Evolutionary conservation across 371 early-diverging fungal genomes (phyloP).

Genomic region (Syncephalis fuscata): DNA sequence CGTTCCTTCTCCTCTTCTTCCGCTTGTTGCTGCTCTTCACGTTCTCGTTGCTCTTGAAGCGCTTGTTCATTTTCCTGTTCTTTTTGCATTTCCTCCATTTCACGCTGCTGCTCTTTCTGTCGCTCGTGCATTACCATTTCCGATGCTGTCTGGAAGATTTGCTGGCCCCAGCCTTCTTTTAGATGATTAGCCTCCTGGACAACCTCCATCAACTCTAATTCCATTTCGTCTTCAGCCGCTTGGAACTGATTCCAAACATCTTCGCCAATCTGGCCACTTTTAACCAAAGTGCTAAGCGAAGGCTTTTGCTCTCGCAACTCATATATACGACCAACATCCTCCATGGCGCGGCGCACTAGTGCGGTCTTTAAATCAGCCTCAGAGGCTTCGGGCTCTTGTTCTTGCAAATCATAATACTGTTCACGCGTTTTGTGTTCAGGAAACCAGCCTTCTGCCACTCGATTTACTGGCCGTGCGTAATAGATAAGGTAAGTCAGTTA

Average conservation of each 20-base stretch:
- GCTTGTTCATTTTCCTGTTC: not conserved
- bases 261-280: constrained; percentile 75
- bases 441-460: constrained; percentile 47
- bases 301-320: constrained; percentile 72
- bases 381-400: constrained; percentile 31
- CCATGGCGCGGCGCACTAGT: constrained; percentile 71
- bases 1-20: not conserved
- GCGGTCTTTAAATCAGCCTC: constrained; percentile 53
- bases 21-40: not conserved
- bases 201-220: constrained; percentile 66
- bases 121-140: constrained; percentile 33
- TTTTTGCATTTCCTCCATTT: not conserved
- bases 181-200: constrained; percentile 64
- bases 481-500: not conserved
- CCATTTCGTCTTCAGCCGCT: constrained; percentile 67
- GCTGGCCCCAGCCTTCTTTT: constrained; percentile 71
- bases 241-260: constrained; percentile 68
- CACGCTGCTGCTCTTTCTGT: not conserved
- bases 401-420: constrained; percentile 48
- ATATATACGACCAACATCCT: constrained; percentile 55
- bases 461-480: constrained; percentile 1
- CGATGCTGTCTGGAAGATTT: constrained; percentile 68
- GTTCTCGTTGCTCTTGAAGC: not conserved
- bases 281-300: constrained; percentile 57
- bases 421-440: constrained; percentile 41